Evolutionary conservation across 345 rosid genomes (phyloP).

Genomic region (Gossypium ekmanianum): DNA sequence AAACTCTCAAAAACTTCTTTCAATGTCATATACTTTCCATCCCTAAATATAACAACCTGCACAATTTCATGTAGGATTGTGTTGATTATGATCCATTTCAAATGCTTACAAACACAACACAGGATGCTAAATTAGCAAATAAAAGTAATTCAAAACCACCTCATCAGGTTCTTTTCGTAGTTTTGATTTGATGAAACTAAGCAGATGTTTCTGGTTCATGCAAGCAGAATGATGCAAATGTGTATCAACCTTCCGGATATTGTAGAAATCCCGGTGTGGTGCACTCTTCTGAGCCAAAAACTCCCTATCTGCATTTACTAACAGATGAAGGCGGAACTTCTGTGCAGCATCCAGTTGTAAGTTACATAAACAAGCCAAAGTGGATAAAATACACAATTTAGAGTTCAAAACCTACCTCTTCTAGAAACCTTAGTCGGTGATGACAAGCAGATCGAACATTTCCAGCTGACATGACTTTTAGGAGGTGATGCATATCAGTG

Average conservation of each 20-base stretch:
- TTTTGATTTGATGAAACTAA: slow-evolving; percentile 50
- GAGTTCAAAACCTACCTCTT: slow-evolving; percentile 33
- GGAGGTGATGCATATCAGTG: slow-evolving; percentile 50
- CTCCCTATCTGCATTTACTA: slow-evolving; percentile 49
- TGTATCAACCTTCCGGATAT: slow-evolving; percentile 54
- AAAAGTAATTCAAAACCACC: slow-evolving; percentile 23
- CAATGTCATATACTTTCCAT: slow-evolving; percentile 51
- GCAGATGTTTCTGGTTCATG: slow-evolving; percentile 58
- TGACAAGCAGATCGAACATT: slow-evolving; percentile 49
- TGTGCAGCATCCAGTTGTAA: slow-evolving; percentile 25
- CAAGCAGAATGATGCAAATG: slow-evolving; percentile 59
- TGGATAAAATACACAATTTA: not conserved
- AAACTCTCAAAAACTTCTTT: slow-evolving; percentile 55
- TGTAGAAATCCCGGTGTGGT: slow-evolving; percentile 57
- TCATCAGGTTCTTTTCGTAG: slow-evolving; percentile 51
- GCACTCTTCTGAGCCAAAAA: slow-evolving; percentile 55
- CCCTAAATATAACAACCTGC: slow-evolving; percentile 59
- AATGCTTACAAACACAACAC: not conserved
- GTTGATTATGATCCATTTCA: not conserved
- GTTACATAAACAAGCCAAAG: slow-evolving; percentile 16
- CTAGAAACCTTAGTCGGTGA: slow-evolving; percentile 48
- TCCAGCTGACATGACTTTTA: slow-evolving; percentile 41
- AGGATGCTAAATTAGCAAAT: not conserved
- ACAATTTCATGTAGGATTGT: slow-evolving; percentile 1
- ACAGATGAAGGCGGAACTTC: slow-evolving; percentile 53